Evolutionary conservation across 306 rosid species (phyloP).

Genomic region (Sesbania bispinosa): DNA sequence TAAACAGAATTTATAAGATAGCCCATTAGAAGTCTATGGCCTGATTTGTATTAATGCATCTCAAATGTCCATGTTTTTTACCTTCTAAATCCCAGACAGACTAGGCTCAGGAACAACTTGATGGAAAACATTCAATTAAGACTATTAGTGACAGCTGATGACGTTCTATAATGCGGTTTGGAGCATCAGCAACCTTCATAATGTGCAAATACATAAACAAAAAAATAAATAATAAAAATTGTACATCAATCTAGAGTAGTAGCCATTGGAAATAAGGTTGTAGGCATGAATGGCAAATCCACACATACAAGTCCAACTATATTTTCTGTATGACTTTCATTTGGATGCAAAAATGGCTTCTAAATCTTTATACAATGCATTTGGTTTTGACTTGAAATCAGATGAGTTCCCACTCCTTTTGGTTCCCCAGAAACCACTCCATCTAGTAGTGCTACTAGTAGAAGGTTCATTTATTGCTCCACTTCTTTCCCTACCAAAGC

Average conservation of each 20-base stretch:
- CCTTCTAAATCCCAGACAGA: no score
- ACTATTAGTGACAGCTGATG: background rate
- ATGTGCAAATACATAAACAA: background rate
- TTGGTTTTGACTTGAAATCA: constrained; percentile 59
- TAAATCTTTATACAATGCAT: constrained; percentile 57
- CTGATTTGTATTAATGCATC: no score
- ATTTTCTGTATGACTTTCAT: constrained; percentile 27
- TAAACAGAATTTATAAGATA: no score
- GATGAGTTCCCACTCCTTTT: constrained; percentile 65
- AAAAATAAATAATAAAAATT: background rate
- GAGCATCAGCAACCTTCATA: background rate
- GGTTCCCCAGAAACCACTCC: constrained; percentile 66
- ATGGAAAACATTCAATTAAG: no score
- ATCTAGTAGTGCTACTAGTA: constrained; percentile 50
- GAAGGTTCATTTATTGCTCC: constrained; percentile 60
- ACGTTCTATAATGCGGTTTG: background rate
- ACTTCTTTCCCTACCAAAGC: constrained; percentile 67
- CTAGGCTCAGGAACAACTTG: no score
- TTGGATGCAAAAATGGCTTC: constrained; percentile 93
- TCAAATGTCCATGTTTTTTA: no score
- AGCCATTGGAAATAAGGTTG: background rate
- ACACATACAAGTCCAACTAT: background rate
- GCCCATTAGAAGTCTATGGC: no score
- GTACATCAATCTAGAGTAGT: background rate
- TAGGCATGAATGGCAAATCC: background rate